Evolutionary conservation across 139 green algal genomes (phyloP), one percentile per base, ranked within the genome.

Genomic region (Nannochloris sp.): DNA sequence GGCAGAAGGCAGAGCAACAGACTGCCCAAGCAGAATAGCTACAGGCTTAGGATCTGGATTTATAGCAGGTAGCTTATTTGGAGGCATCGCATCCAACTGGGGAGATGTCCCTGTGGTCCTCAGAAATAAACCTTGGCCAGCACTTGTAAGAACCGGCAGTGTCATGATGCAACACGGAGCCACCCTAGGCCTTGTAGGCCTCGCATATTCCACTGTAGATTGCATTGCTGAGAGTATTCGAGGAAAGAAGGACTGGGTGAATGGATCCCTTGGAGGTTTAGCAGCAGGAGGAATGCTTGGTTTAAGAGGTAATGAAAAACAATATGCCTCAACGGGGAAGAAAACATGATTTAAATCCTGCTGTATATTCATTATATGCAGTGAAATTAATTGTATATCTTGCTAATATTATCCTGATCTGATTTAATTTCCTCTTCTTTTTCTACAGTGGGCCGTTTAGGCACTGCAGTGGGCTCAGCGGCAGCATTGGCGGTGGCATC

Each of bases 81-180:
- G 77, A 5, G 77, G 69, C 14, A 46, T 83, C 24, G 34, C 58
- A 4, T 73, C 78, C 12, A 84, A 83, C 54, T 84, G 78, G 78
- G 57, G 69, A 3, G 71, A 84, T 51, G 48, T 84, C 1, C 71
- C 71, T 4, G 31, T 65, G 23, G 70, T 84, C 31, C 66, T 84
- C 25, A 37, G 63, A 13, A 39, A 84, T 59, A 76, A 81, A 67
- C 66, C 78, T 19, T 74, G 67, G 78, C 78, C 78, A 4, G 75
- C 78, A 1, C 62, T 84, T 19, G 62, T 75, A 57, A 60, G 76
- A 9, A 84, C 78, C 55, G 78, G 78, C 6, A 44, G 25, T 4
- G 72, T 83, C 15, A 85, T 85, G 78, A 37, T 42, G 12, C 48
- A 58, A 25, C 80, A 83, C 39, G 78, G 75, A n/a, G 9, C 53